These are phyloP conservation scores for Neopestalotiopsis clavispora DNA, from an alignment of 2,329 filamentous ascomycete genomes.

Conservation along the genomic window DNA sequence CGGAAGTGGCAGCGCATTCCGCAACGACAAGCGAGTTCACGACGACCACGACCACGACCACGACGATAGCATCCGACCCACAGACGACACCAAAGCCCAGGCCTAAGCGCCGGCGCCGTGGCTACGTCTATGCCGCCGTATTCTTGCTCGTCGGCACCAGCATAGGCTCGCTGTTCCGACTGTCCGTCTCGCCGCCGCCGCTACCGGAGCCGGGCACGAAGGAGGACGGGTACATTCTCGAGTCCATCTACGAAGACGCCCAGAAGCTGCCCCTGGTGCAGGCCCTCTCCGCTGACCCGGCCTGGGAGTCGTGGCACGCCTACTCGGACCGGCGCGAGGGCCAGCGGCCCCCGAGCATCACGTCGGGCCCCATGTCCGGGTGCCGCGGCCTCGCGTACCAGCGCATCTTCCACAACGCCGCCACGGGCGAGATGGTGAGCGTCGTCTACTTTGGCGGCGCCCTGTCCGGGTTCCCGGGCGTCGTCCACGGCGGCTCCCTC, in stretches of 20 bases:
- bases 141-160: slow-evolving; percentile 47
- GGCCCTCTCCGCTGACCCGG: slow-evolving; percentile 47
- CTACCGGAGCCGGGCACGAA: slow-evolving; percentile 43
- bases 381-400: slow-evolving; percentile 54
- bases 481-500: slow-evolving; percentile 73
- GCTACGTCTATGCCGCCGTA: slow-evolving; percentile 23
- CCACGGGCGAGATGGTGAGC: slow-evolving; percentile 61
- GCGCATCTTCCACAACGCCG: slow-evolving; percentile 67
- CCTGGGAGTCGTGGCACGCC: slow-evolving; percentile 46
- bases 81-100: slow-evolving; percentile 3
- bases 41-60: neutral
- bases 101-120: slow-evolving; percentile 13
- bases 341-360: slow-evolving; percentile 33
- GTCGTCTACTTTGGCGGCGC: slow-evolving; percentile 73
- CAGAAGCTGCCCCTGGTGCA: slow-evolving; percentile 53
- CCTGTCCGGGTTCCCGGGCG: slow-evolving; percentile 71
- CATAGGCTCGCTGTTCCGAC: slow-evolving; percentile 42
- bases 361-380: slow-evolving; percentile 47
- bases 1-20: neutral
- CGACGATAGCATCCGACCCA: neutral
- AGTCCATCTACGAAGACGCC: slow-evolving; percentile 46
- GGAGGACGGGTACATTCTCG: slow-evolving; percentile 46
- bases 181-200: slow-evolving; percentile 49
- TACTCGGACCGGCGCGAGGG: slow-evolving; percentile 35
- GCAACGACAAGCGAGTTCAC: neutral